Percentiles rank a stretch among this genome's conserved stretches.
Conservation (phyloP, 202 grass and related monocot genomes). For the Carex arenaria region DNA sequence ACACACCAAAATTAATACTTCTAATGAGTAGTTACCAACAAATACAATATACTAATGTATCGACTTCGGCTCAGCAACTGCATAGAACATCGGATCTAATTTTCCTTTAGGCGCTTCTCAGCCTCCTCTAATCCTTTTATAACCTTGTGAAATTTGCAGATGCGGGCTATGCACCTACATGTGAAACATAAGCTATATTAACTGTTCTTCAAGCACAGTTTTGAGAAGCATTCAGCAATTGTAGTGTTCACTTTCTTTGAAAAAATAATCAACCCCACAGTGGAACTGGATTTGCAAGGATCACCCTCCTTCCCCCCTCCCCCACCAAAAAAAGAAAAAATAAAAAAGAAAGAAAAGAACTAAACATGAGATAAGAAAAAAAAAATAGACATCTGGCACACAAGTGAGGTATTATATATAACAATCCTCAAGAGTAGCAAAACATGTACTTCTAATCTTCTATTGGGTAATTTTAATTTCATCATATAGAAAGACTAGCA, state of each 20-base stretch:
- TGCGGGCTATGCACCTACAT: conserved; percentile 60
- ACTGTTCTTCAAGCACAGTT: background rate
- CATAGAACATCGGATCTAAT: conserved; percentile 34
- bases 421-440: background rate
- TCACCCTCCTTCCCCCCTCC: background rate
- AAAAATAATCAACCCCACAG: background rate
- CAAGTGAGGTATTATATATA: background rate
- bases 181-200: background rate
- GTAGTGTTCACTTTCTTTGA: background rate
- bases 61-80: background rate
- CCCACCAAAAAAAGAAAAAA: conserved; percentile 1
- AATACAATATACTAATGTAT: background rate
- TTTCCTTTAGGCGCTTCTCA: conserved; percentile 80
- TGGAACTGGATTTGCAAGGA: background rate
- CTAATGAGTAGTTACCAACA: background rate
- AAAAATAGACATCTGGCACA: conserved; percentile 8
- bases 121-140: conserved; percentile 76
- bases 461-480: background rate
- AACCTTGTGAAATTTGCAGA: conserved; percentile 77
- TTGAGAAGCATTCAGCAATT: background rate
- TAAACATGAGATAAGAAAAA: background rate
- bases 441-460: background rate
- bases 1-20: background rate
- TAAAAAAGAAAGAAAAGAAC: background rate
- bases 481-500: background rate